Conservation (phyloP, 257 asterid genomes). For the Petrea volubilis region DNA sequence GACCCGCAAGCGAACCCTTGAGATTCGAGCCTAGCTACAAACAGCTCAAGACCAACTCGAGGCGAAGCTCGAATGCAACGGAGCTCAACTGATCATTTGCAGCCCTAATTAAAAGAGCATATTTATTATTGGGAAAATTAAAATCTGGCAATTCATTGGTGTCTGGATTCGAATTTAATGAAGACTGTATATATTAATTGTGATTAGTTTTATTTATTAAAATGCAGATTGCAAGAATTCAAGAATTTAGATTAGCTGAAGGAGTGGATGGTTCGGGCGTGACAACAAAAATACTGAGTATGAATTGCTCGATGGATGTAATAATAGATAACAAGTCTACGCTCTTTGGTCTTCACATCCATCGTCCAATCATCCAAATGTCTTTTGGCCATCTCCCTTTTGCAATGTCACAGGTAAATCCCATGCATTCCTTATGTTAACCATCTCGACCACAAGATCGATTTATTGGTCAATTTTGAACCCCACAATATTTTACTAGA, state of each 20-base stretch:
- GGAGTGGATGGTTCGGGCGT: slow-evolving; percentile 86
- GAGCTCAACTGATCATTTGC: too few relatives aligned
- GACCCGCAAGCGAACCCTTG: too few relatives aligned
- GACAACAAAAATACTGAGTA: slow-evolving; percentile 59
- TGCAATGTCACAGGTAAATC: slow-evolving; percentile 60
- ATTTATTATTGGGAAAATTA: too few relatives aligned
- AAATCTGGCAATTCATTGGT: too few relatives aligned
- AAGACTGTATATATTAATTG: background rate
- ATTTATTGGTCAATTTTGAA: too few relatives aligned
- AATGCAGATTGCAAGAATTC: slow-evolving; percentile 53
- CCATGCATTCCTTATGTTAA: background rate
- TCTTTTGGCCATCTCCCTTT: slow-evolving; percentile 58
- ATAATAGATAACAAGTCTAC: slow-evolving; percentile 65
- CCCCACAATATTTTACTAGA: too few relatives aligned
- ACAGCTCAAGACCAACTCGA: too few relatives aligned
- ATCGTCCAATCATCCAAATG: slow-evolving; percentile 46
- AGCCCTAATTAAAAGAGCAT: too few relatives aligned
- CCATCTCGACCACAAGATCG: background rate
- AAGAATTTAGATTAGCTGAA: slow-evolving; percentile 56
- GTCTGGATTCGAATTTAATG: background rate
- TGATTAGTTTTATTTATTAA: background rate
- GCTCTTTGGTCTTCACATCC: slow-evolving; percentile 66
- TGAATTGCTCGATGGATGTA: slow-evolving; percentile 56
- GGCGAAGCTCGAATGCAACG: too few relatives aligned
- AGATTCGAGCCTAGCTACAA: too few relatives aligned